Evolutionary conservation across 805 yeast genomes (phyloP), one percentile per base, ranked within the genome.

Genomic region (Candida ortonii): DNA sequence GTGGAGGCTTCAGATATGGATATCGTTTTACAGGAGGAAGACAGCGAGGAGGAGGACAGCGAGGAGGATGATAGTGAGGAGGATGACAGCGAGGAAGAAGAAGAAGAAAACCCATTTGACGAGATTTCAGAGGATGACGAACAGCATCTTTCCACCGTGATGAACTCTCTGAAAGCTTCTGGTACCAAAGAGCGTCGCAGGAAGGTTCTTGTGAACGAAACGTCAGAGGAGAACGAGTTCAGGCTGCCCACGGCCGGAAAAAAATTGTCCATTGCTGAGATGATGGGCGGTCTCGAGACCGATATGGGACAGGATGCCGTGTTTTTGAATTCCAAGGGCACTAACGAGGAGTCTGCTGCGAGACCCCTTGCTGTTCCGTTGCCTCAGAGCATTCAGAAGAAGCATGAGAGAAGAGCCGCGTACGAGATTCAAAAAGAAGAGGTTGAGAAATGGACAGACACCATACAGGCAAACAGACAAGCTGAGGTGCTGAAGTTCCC

Each of bases 401-500:
- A 93, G 54, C 74, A 82, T 46, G 96, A 89, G 49, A 74, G 97
- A 54, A 72, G 70, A 38, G 97, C 90, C 2, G 97, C 98, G 0
- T 89, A 84, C 57, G 94, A 85, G 38, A 73, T 93, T 21, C 78
- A 96, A 28, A 87, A 81, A 47, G 83, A 81, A 26, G 95, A 93
- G 55, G 84, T 90, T 5, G 71, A 77, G 39, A 84, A 82, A 59
- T 93, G 98, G 97, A 75, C 79, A 35, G 96, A 88, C 32, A 75
- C 81, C 1, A 86, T 93, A 16, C 77, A 78, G 42, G 73, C 75
- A 37, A 84, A 85, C 49, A 76, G 95, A 48, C 76, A 78, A 41
- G 93, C 96, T 1, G 97, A 89, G 52, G 88, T 84, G 38, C 62
- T 93, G 32, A 71, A 76, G 35, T 90, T 90, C 57, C 93, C 96